Conservation (phyloP, 163 green algal species). For the Chlamydomonas reinhardtii region DNA sequence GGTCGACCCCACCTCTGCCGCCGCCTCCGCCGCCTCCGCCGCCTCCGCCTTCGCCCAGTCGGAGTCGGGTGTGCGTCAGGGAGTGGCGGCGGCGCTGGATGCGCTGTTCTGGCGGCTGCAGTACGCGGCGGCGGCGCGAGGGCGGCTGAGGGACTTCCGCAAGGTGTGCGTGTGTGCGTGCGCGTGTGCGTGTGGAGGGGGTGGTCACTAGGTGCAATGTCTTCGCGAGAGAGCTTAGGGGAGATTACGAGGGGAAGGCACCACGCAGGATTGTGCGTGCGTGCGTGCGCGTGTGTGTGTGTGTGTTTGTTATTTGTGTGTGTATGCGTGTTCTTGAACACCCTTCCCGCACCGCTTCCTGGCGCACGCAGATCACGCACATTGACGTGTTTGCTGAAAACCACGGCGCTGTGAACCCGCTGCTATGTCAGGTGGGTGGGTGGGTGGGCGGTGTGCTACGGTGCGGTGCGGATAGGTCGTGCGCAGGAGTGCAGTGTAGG, state of each 20-base stretch:
- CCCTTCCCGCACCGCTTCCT: no score
- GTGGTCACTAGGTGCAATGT: background rate
- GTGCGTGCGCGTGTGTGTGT: no score
- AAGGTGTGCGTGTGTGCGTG: background rate
- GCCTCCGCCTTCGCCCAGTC: background rate
- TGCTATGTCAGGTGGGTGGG: slow-evolving; percentile 26
- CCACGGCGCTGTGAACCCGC: slow-evolving; percentile 20
- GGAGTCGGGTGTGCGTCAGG: background rate
- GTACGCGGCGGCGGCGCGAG: slow-evolving; percentile 36
- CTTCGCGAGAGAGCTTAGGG: no score
- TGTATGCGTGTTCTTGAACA: no score
- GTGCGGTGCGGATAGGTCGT: background rate
- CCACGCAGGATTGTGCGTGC: no score
- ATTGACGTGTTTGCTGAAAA: slow-evolving; percentile 56
- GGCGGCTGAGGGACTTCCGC: slow-evolving; percentile 52
- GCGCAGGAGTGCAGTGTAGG: no score
- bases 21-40: no score
- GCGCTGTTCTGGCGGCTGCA: slow-evolving; percentile 41
- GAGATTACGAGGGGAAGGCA: no score
- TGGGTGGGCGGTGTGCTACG: background rate
- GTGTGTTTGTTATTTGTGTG: no score
- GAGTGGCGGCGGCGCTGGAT: slow-evolving; percentile 33
- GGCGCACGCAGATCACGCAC: slow-evolving; percentile 26
- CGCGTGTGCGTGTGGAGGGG: background rate
- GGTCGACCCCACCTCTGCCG: no score